phyloP scores from a whole-genome alignment of 208 protist genomes.

The Trypanosoma cruzi region DNA sequence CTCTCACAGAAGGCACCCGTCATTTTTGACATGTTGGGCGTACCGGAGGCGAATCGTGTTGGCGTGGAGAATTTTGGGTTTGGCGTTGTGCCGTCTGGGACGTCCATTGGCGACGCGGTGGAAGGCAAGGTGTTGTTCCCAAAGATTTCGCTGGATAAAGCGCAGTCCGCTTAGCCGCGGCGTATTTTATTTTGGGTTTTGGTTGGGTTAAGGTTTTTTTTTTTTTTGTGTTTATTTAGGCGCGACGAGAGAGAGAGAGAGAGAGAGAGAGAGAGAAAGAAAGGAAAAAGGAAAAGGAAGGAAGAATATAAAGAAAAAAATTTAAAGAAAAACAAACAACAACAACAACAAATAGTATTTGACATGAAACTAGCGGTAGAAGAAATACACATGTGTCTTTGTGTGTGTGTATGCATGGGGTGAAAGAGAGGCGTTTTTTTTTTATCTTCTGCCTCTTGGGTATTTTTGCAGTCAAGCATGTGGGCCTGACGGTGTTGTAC shows the following conservation, averaged over 20 bases:
- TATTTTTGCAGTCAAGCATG: too few relatives aligned
- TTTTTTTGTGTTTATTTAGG: neutral
- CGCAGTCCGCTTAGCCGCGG: conserved; percentile 27
- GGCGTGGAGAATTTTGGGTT: conserved; percentile 68
- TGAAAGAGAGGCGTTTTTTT: too few relatives aligned
- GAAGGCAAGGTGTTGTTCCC: conserved; percentile 78
- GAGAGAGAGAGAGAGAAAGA: conserved; percentile 13
- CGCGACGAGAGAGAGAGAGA: conserved; percentile 3
- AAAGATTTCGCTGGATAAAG: conserved; percentile 45
- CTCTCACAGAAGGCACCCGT: conserved; percentile 76
- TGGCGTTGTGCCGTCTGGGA: conserved; percentile 62
- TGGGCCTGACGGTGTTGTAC: too few relatives aligned
- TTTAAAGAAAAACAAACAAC: conserved; percentile 5
- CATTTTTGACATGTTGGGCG: conserved; percentile 88
- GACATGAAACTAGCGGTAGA: too few relatives aligned
- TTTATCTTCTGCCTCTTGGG: too few relatives aligned
- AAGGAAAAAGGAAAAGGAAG: conserved; percentile 18
- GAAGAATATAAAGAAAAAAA: conserved; percentile 3
- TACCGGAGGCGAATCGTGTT: conserved; percentile 53
- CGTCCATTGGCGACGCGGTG: conserved; percentile 45
- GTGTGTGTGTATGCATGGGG: too few relatives aligned
- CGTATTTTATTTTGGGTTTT: neutral
- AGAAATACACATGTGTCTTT: too few relatives aligned
- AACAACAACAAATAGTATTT: neutral
- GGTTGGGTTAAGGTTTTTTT: neutral